Percentiles rank a stretch among this genome's conserved stretches.
These are phyloP conservation scores for Eucalyptus brandiana DNA, from an alignment of 345 rosid species.

Conservation along the genomic window DNA sequence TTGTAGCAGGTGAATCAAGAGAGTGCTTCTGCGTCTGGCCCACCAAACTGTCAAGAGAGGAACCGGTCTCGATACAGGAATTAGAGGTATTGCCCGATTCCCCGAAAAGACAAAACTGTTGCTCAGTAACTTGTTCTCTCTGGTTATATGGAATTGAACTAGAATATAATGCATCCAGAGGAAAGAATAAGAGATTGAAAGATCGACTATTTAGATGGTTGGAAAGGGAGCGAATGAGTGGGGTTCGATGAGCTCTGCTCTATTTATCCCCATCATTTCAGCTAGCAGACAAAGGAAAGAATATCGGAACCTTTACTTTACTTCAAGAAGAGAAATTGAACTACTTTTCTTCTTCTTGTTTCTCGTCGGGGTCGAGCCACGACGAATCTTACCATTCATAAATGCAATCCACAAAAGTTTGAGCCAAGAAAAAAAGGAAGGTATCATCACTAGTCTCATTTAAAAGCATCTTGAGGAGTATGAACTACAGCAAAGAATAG, in stretches of 20 bases:
- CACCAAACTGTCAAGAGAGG: slow-evolving; percentile 44
- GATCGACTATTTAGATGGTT: background rate
- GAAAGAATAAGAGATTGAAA: background rate
- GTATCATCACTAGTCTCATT: background rate
- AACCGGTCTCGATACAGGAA: slow-evolving; percentile 36
- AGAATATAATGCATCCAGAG: slow-evolving; percentile 25
- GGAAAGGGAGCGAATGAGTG: background rate
- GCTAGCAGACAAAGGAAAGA: background rate
- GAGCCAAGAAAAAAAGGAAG: background rate
- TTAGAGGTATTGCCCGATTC: slow-evolving; percentile 1
- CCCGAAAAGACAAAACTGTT: background rate
- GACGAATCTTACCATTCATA: background rate
- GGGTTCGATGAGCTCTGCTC: background rate
- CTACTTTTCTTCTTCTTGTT: background rate
- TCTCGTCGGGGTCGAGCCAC: background rate
- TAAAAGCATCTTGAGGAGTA: no score
- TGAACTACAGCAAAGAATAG: no score
- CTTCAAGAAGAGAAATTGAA: background rate
- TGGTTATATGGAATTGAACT: slow-evolving; percentile 59
- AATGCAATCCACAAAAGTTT: background rate
- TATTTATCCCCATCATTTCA: background rate
- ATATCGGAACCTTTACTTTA: background rate
- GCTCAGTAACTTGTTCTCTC: slow-evolving; percentile 54
- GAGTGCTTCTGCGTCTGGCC: slow-evolving; percentile 60
- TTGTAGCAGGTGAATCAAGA: slow-evolving; percentile 26